Conservation (phyloP, 495 filamentous ascomycete species). For the Penicillium alfredii region DNA sequence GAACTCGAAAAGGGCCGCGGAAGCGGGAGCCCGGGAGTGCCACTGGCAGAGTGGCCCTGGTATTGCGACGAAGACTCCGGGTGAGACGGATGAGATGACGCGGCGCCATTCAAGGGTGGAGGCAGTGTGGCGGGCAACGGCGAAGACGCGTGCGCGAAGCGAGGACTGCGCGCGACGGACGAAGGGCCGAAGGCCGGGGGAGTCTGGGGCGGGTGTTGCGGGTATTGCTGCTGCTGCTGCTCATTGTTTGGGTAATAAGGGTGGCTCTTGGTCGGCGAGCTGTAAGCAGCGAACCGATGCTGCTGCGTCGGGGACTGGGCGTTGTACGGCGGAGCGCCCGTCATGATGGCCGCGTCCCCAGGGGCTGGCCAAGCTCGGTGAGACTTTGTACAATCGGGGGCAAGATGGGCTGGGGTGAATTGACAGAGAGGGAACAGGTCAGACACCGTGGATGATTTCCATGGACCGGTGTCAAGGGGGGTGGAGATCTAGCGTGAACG, state of each 20-base stretch:
- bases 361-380: slow-evolving; percentile 21
- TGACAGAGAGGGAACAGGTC: slow-evolving; percentile 9
- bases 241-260: slow-evolving; percentile 54
- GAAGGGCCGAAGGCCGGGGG: slow-evolving; percentile 49
- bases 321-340: slow-evolving; percentile 44
- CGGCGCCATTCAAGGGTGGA: slow-evolving; percentile 45
- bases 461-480: slow-evolving; percentile 25
- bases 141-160: slow-evolving; percentile 47
- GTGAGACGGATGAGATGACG: slow-evolving; percentile 40
- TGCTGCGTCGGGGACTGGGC: slow-evolving; percentile 41
- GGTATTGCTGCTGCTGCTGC: slow-evolving; percentile 16
- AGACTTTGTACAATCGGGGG: no score
- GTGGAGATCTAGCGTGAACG: slow-evolving; percentile 20
- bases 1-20: slow-evolving; percentile 43
- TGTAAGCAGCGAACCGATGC: slow-evolving; percentile 34
- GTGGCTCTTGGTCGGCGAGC: slow-evolving; percentile 45
- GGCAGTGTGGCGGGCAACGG: slow-evolving; percentile 44
- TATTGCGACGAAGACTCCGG: slow-evolving; percentile 41
- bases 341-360: slow-evolving; percentile 42
- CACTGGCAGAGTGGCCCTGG: slow-evolving; percentile 34
- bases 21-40: slow-evolving; percentile 29
- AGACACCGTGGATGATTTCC: slow-evolving; percentile 8
- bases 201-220: slow-evolving; percentile 47
- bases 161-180: slow-evolving; percentile 49
- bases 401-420: slow-evolving; percentile 15